These are phyloP conservation scores for Nannochloris sp. DNA, from an alignment of 139 green algal species.

Conservation along the genomic window DNA sequence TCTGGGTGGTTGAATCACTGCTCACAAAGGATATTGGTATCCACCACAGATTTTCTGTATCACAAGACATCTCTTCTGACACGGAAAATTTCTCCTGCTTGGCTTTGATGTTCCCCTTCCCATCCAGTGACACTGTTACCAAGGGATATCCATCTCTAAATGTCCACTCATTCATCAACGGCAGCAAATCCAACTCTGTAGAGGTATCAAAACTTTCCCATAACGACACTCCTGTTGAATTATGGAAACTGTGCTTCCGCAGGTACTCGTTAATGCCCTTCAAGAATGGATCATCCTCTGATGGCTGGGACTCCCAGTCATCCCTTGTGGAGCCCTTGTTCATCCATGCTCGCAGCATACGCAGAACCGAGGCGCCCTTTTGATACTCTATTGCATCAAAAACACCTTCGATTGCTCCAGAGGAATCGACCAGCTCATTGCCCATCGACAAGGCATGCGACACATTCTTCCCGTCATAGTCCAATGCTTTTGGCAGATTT, in stretches of 20 bases:
- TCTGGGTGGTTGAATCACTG: background rate
- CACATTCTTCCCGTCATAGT: slow-evolving; percentile 26
- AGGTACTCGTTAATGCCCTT: slow-evolving; percentile 34
- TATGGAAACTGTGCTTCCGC: slow-evolving; percentile 16
- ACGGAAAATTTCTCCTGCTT: slow-evolving; percentile 25
- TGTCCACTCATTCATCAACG: slow-evolving; percentile 33
- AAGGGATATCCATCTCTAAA: slow-evolving; percentile 40
- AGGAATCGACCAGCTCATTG: slow-evolving; percentile 18
- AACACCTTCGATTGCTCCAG: slow-evolving; percentile 27
- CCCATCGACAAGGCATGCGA: slow-evolving; percentile 21
- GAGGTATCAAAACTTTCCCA: slow-evolving; percentile 22
- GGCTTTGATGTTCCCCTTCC: background rate
- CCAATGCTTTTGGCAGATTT: slow-evolving; percentile 16
- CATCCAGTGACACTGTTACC: slow-evolving; percentile 16
- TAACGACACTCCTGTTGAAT: slow-evolving; percentile 19
- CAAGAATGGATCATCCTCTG: slow-evolving; percentile 30
- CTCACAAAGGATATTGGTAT: slow-evolving; percentile 26
- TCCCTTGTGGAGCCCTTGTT: slow-evolving; percentile 14
- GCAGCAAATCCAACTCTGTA: slow-evolving; percentile 2
- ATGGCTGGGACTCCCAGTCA: background rate
- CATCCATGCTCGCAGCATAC: slow-evolving; percentile 78
- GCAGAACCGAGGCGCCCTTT: slow-evolving; percentile 71
- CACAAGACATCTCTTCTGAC: slow-evolving; percentile 2
- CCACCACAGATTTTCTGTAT: slow-evolving; percentile 25
- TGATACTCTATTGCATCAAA: slow-evolving; percentile 69